phyloP scores from a whole-genome alignment of 495 filamentous ascomycete species.

The Penicillium crystallinum region DNA sequence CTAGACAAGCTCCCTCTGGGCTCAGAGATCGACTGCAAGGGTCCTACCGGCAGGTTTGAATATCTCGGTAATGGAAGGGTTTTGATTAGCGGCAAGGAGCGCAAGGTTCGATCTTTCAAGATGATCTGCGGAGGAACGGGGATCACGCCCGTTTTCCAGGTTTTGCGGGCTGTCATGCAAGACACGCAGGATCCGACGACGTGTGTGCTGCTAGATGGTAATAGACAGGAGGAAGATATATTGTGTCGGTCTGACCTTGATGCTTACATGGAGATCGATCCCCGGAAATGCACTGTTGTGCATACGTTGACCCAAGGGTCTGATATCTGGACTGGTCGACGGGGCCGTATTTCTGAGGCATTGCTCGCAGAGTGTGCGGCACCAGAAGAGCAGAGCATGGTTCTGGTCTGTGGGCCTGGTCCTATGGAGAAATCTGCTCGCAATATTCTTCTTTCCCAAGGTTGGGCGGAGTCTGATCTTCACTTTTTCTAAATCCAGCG shows the following conservation, averaged over 20 bases:
- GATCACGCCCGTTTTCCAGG: slow-evolving; percentile 89
- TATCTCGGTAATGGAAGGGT: slow-evolving; percentile 68
- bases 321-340: slow-evolving; percentile 61
- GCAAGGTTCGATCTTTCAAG: slow-evolving; percentile 62
- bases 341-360: slow-evolving; percentile 60
- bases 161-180: slow-evolving; percentile 70
- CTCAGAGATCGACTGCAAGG: slow-evolving; percentile 77
- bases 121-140: slow-evolving; percentile 92
- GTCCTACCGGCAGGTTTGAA: slow-evolving; percentile 82
- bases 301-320: slow-evolving; percentile 67
- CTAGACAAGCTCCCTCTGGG: slow-evolving; percentile 68
- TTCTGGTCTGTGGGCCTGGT: slow-evolving; percentile 79
- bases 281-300: slow-evolving; percentile 57
- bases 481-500: slow-evolving; percentile 63
- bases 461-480: slow-evolving; percentile 76
- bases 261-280: slow-evolving; percentile 45
- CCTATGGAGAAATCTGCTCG: slow-evolving; percentile 68
- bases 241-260: slow-evolving; percentile 76
- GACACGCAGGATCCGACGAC: slow-evolving; percentile 51
- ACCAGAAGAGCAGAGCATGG: slow-evolving; percentile 54
- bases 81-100: slow-evolving; percentile 51
- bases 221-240: slow-evolving; percentile 77
- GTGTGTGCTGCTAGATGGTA: slow-evolving; percentile 77
- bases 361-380: slow-evolving; percentile 58
- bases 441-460: slow-evolving; percentile 56